Conservation (phyloP, 2,329 filamentous ascomycete genomes). For the Fusarium chuoi region DNA sequence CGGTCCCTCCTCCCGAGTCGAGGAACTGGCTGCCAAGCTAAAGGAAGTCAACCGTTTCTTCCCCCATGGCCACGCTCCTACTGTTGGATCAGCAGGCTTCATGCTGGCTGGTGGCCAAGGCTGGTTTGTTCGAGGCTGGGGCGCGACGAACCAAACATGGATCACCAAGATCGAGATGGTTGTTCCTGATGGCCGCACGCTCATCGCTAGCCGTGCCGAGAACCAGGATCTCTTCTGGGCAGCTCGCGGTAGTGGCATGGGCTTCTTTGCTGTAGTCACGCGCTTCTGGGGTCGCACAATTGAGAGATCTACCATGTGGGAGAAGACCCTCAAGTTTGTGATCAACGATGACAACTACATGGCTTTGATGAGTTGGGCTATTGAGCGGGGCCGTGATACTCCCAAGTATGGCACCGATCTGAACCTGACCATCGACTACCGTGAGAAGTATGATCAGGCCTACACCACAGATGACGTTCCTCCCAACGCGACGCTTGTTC, state of each 20-base stretch:
- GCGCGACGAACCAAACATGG: constrained; percentile 4
- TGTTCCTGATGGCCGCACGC: background rate
- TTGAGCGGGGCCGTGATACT: background rate
- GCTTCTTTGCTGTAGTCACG: constrained; percentile 14
- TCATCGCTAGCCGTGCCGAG: background rate
- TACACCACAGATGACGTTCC: background rate
- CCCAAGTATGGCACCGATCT: background rate
- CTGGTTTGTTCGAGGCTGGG: constrained; percentile 14
- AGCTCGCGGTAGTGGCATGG: constrained; percentile 8
- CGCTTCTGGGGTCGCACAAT: constrained; percentile 19
- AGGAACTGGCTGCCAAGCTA: constrained; percentile 1
- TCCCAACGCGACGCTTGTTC: background rate
- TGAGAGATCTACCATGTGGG: constrained; percentile 1
- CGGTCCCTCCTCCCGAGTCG: constrained; percentile 1
- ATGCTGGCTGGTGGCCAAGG: constrained; percentile 20
- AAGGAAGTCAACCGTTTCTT: constrained; percentile 3
- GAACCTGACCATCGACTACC: background rate
- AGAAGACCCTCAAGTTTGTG: background rate
- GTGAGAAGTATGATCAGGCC: background rate
- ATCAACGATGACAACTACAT: background rate
- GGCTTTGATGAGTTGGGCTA: background rate
- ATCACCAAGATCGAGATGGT: constrained; percentile 17
- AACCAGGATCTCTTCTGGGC: constrained; percentile 15
- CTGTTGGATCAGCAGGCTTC: constrained; percentile 12
- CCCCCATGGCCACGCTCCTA: constrained; percentile 5